phyloP scores from a whole-genome alignment of 2,329 filamentous ascomycete genomes.

The Basipetospora chlamydospora region DNA sequence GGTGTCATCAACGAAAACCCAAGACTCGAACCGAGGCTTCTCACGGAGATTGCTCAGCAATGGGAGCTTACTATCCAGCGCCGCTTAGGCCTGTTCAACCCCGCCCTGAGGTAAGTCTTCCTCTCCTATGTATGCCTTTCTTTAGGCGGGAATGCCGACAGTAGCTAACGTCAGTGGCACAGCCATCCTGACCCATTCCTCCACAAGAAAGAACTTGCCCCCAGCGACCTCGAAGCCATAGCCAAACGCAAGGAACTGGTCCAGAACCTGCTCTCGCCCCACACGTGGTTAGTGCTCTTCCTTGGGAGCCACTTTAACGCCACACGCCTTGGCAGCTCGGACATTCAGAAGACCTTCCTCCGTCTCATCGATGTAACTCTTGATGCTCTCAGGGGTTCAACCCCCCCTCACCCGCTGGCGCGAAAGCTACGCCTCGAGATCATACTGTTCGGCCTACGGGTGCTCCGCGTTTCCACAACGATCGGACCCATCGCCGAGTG shows the following conservation, averaged over 20 bases:
- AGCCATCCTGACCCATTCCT: constrained; percentile 79
- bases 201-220: constrained; percentile 79
- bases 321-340: constrained; percentile 67
- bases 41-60: constrained; percentile 75
- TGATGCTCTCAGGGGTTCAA: constrained; percentile 54
- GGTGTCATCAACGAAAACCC: constrained; percentile 96
- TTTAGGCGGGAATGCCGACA: background rate
- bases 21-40: constrained; percentile 67
- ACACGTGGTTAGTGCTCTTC: constrained; percentile 75
- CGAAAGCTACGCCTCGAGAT: constrained; percentile 87
- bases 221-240: constrained; percentile 66
- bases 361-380: constrained; percentile 70
- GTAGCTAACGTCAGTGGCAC: constrained; percentile 3
- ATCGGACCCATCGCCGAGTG: constrained; percentile 52
- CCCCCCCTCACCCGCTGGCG: constrained; percentile 69
- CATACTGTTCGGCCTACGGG: constrained; percentile 64
- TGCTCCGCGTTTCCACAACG: constrained; percentile 59
- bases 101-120: constrained; percentile 40
- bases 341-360: constrained; percentile 69
- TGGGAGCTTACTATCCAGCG: constrained; percentile 78
- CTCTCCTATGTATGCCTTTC: background rate
- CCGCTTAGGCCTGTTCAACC: constrained; percentile 68
- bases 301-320: constrained; percentile 92
- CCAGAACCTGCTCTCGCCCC: constrained; percentile 73
- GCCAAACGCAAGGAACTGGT: constrained; percentile 63